Conservation (phyloP, 192 early-diverging fungal species). For the Bifiguratus adelaidae region DNA sequence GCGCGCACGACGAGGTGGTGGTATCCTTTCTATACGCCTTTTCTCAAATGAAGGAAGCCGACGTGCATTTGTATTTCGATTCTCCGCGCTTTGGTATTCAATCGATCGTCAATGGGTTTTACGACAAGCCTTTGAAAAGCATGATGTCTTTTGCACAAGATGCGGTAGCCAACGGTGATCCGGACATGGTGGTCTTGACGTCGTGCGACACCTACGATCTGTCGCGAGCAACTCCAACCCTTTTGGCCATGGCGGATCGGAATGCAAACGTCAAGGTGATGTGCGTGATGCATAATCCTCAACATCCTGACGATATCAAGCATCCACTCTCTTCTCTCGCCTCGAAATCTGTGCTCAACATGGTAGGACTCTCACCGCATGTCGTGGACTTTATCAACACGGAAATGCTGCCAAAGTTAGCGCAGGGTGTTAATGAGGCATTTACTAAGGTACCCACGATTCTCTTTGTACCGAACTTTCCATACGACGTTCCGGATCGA, state of each 20-base stretch:
- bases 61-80: neutral
- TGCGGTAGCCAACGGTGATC: neutral
- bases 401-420: neutral
- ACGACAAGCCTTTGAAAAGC: neutral
- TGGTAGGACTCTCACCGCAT: constrained; percentile 3
- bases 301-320: neutral
- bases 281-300: constrained; percentile 1
- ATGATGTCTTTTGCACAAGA: neutral
- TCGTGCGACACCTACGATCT: neutral
- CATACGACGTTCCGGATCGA: neutral
- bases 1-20: constrained; percentile 3
- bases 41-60: neutral
- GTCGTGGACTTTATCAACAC: neutral
- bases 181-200: neutral
- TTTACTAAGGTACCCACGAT: neutral
- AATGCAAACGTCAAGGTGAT: neutral
- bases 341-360: neutral
- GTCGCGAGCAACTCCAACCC: neutral
- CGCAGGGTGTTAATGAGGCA: neutral
- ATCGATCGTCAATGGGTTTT: neutral
- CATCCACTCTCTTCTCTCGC: neutral
- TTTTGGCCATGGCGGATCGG: neutral
- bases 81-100: constrained; percentile 1
- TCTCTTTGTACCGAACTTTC: constrained; percentile 1
- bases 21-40: neutral